Base-by-base conservation (phyloP, 2,329 filamentous ascomycete genomes). In the Alternaria postmessia region DNA sequence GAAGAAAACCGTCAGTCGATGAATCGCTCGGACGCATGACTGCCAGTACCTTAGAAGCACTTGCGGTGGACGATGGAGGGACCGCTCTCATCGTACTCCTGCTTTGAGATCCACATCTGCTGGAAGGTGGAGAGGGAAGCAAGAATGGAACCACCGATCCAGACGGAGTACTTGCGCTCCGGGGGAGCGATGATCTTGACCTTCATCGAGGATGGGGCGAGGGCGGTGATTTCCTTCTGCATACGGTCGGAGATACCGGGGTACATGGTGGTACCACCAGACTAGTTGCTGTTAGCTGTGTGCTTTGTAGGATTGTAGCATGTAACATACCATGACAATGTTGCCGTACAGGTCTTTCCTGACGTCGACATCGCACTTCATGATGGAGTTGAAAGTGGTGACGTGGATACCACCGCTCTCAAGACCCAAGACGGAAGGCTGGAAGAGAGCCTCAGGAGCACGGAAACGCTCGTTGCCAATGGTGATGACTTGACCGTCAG, bases 31-130 rank as follows among this genome's bases (percentile, higher is more conserved):
- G 39, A 43, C 16, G 36, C 36, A 22, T 38, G 57, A 55, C 38
- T 42, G 44, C 30, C 55, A 81, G 76, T 80, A 90, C 89, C 90
- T 97, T 97, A 97, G 91, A 97, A 97, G 92, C 94, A 97, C 93
- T 97, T 98, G 91, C 94, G 92, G 91, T 98, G 94, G 79, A 98
- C 94, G 81, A 98, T 98, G 80, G 94, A 97, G 78, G 94, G 95
- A 86, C 94, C 94, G 84, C 91, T 95, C 93, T 98, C 95, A 88
- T 99, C 95, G 90, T 98, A 98, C 89, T 98, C 94, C 88, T 99
- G 95, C 93, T 99, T 99, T 79, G 95, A 99, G 90, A 99, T 98
- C 95, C 95, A 99, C 95, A 99, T 99, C 88, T 99, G 95, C 89
- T 99, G 95, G 94, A 99, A 99, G 85, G 95, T 99, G 76, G 95